These are phyloP conservation scores for Cinnamomum micranthum DNA, from an alignment of 164 flowering plant genomes.

Conservation along the genomic window DNA sequence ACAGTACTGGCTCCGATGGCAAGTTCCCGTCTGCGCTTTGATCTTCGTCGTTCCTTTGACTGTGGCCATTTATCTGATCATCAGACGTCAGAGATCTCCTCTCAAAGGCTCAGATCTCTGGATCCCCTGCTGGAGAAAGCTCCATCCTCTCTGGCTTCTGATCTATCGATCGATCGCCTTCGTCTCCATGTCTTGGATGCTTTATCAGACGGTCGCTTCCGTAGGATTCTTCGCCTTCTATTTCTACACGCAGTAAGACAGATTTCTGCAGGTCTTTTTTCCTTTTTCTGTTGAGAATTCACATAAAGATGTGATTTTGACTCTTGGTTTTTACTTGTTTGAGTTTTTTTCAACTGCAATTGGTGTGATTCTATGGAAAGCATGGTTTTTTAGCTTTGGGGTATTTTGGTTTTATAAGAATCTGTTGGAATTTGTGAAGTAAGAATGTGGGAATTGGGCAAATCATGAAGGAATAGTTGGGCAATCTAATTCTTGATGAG, in stretches of 20 bases:
- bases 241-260: conserved; percentile 4
- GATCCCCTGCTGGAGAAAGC: conserved; percentile 9
- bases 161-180: background rate
- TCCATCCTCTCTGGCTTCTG: conserved; percentile 6
- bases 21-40: conserved; percentile 3
- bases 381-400: no score
- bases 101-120: background rate
- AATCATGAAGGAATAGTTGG: no score
- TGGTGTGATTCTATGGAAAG: no score
- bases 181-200: conserved; percentile 3
- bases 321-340: no score
- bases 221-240: conserved; percentile 1
- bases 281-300: background rate
- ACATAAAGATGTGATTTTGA: no score
- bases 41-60: background rate
- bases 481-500: no score
- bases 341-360: no score
- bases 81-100: background rate
- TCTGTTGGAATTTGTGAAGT: no score
- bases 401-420: no score
- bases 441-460: no score
- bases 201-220: background rate
- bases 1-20: background rate
- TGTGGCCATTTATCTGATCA: background rate
- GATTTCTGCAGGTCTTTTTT: background rate